Evolutionary conservation across 208 protist species (phyloP), one percentile per base, ranked within the genome.

Genomic region (Spironucleus salmonicida): DNA sequence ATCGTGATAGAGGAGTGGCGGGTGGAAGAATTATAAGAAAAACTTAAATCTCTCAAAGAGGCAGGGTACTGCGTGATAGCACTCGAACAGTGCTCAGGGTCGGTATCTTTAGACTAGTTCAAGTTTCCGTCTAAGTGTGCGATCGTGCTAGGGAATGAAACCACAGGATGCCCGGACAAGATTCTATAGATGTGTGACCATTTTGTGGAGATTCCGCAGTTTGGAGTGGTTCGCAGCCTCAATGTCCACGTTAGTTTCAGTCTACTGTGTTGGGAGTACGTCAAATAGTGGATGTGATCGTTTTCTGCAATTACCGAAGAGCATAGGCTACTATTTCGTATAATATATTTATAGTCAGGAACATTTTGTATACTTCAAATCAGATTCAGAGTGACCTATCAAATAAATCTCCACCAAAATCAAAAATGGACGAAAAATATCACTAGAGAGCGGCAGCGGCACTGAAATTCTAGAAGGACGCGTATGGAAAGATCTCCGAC

Each of bases 111-210:
- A n/a, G 11, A 71, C 30, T 9, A 71, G 11, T 9, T 38, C 15
- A 11, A 49, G n/a, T n/a, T 71, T 4, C 64, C 64, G 7, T 2
- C 4, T n/a, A 40, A 49, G n/a, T 9, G 32, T 2, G 64, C 45
- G 32, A 29, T 71, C 11, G 11, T 71, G 32, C 64, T 71, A 15
- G 64, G 64, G 38, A 71, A 71, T n/a, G 64, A 71, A 38, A 71
- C 26, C n/a, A 11, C 9, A 49, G 64, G 64, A 71, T 11, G 7
- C 45, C 64, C 64, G 38, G 64, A 71, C 27, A 35, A 71, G n/a
- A 27, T 71, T 38, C n/a, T 71, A 38, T 23, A 45, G 27, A n/a
- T 57, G 2, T 71, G 64, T 42, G 64, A 71, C 45, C 11, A 32
- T 9, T 9, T 35, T 15, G 40, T 71, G 2, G 64, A 71, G n/a